These are phyloP conservation scores for Mycothermus thermophilus DNA, from an alignment of 495 filamentous ascomycete genomes.

Conservation along the genomic window DNA sequence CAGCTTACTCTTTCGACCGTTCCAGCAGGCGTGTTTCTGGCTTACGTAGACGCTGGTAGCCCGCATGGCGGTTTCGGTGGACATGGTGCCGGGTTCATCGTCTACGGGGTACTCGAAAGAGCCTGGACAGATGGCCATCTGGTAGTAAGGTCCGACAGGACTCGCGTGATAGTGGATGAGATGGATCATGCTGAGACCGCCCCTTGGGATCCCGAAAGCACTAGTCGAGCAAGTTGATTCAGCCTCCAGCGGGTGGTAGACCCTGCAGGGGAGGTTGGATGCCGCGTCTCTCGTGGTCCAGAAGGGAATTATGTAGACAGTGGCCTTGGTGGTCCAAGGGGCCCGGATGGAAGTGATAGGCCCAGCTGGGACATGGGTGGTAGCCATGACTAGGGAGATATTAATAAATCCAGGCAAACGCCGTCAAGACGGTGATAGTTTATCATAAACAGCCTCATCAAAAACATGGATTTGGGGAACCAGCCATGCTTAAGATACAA, in stretches of 20 bases:
- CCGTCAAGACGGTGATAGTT: too few relatives aligned
- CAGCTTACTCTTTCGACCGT: slow-evolving; percentile 26
- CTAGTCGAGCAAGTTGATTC: slow-evolving; percentile 17
- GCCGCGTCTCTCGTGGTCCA: slow-evolving; percentile 16
- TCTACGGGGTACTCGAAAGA: slow-evolving; percentile 24
- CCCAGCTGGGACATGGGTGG: slow-evolving; percentile 1
- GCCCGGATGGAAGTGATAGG: slow-evolving; percentile 14
- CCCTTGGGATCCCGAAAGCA: slow-evolving; percentile 21
- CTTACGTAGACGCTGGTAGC: slow-evolving; percentile 39
- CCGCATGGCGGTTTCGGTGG: slow-evolving; percentile 14
- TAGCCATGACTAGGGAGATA: background rate
- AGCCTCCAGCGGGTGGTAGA: slow-evolving; percentile 31
- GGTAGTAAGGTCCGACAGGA: slow-evolving; percentile 39
- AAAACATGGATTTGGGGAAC: too few relatives aligned
- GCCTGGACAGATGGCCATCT: slow-evolving; percentile 34
- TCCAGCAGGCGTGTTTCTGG: slow-evolving; percentile 33
- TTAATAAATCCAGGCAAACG: background rate
- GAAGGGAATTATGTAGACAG: slow-evolving; percentile 25
- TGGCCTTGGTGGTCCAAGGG: slow-evolving; percentile 29
- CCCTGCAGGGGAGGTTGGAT: slow-evolving; percentile 14
- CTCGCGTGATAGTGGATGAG: slow-evolving; percentile 35
- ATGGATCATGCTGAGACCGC: slow-evolving; percentile 34
- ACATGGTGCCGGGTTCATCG: slow-evolving; percentile 14
- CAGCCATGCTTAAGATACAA: too few relatives aligned
- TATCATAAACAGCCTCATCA: too few relatives aligned